A percentile compares a stretch with the other conserved stretches of the same genome.
Evolutionary conservation across 441 rosid species (phyloP).

Genomic region (Populus hybrid): DNA sequence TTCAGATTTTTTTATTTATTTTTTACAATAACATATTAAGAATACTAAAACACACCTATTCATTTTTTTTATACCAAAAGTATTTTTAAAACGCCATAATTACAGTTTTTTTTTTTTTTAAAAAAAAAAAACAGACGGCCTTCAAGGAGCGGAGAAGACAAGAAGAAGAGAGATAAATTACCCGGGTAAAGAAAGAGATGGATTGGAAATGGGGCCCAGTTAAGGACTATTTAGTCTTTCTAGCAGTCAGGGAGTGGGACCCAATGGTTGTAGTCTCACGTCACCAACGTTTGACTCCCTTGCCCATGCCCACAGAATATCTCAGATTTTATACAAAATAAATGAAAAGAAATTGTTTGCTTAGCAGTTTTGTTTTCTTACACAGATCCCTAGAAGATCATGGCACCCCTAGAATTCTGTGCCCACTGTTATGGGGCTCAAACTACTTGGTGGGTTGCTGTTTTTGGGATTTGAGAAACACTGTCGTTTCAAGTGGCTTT

Average conservation of each 20-base stretch:
- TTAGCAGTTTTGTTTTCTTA: neutral
- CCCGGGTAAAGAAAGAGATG: neutral
- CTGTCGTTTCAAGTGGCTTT: neutral
- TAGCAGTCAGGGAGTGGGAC: conserved; percentile 1
- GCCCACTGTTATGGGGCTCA: conserved; percentile 21
- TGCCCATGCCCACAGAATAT: neutral
- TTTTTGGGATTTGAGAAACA: neutral
- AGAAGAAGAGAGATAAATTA: neutral
- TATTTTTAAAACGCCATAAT: too few relatives aligned
- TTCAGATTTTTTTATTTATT: too few relatives aligned
- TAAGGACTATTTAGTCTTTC: neutral
- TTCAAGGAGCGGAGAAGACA: neutral
- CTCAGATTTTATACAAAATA: neutral
- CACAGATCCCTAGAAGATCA: conserved; percentile 34
- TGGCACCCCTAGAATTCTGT: conserved; percentile 27
- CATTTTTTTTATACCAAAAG: too few relatives aligned
- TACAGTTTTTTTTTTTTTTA: too few relatives aligned
- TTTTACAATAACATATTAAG: too few relatives aligned
- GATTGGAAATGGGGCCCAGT: neutral
- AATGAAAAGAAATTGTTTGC: neutral
- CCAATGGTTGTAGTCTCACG: neutral
- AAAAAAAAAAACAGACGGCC: neutral
- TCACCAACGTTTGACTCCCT: conserved; percentile 13
- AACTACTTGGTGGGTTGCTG: neutral
- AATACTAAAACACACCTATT: too few relatives aligned